These are phyloP conservation scores for Trifolium repens DNA, from an alignment of 306 rosid genomes.

Conservation along the genomic window DNA sequence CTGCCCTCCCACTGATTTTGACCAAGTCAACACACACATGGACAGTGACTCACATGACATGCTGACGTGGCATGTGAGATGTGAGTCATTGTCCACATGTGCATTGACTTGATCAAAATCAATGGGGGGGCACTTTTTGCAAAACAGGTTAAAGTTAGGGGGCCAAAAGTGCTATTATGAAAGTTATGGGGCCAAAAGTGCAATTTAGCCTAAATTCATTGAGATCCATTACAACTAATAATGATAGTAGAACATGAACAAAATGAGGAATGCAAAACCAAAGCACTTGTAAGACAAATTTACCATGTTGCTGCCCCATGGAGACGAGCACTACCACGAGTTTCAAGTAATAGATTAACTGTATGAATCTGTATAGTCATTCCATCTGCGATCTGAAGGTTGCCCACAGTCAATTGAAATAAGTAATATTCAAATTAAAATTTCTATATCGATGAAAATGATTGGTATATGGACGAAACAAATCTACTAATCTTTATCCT, in stretches of 20 bases:
- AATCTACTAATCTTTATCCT: conserved; percentile 32
- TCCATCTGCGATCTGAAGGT: conserved; percentile 92
- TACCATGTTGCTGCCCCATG: conserved; percentile 89
- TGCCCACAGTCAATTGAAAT: conserved; percentile 42
- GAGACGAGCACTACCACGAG: conserved; percentile 71
- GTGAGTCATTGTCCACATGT: no score
- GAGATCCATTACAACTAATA: conserved; percentile 29
- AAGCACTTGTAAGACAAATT: conserved; percentile 37
- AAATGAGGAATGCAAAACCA: conserved; percentile 26
- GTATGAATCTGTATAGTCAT: conserved; percentile 87
- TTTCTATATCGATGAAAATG: conserved; percentile 11
- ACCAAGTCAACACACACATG: no score
- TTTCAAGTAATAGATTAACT: conserved; percentile 90
- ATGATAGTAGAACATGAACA: conserved; percentile 20
- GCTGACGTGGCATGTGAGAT: no score
- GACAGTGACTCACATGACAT: no score
- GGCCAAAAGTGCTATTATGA: no score
- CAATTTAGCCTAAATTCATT: background rate
- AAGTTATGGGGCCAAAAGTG: no score
- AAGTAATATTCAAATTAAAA: conserved; percentile 35
- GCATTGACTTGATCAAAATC: no score
- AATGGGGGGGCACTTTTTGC: no score
- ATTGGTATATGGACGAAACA: conserved; percentile 8
- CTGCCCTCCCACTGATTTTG: no score
- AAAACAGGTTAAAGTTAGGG: no score